Conservation (phyloP, 768 basidiomycete species). For the Gloeophyllum trabeum region DNA sequence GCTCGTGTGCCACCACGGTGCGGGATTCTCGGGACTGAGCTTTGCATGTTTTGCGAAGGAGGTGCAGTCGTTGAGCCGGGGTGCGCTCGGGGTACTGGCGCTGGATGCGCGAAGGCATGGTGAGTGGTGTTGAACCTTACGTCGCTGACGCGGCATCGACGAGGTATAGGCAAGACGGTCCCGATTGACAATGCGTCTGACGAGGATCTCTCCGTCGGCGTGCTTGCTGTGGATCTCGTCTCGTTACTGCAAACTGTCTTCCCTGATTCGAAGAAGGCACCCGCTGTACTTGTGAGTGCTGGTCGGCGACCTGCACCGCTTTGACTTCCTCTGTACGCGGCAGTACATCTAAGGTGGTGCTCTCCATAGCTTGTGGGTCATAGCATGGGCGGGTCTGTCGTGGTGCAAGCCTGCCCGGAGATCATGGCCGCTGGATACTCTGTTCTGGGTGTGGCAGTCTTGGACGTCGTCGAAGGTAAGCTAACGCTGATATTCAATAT, state of each 20-base stretch:
- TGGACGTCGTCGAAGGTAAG: conserved; percentile 88
- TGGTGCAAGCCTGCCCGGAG: conserved; percentile 55
- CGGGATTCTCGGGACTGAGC: conserved; percentile 81
- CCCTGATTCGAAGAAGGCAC: conserved; percentile 47
- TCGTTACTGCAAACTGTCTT: conserved; percentile 60
- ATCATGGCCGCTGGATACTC: conserved; percentile 61
- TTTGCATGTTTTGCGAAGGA: conserved; percentile 90
- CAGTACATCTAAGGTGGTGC: too few relatives aligned
- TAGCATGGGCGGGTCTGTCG: conserved; percentile 93
- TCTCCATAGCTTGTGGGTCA: conserved; percentile 74
- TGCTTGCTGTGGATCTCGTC: conserved; percentile 66
- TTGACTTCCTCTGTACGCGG: too few relatives aligned
- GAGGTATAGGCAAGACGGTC: conserved; percentile 50
- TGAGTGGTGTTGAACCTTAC: too few relatives aligned
- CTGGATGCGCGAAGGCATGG: conserved; percentile 86
- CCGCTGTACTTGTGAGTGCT: conserved; percentile 62
- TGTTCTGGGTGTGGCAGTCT: conserved; percentile 66
- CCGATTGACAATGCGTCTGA: conserved; percentile 25
- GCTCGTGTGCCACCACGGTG: conserved; percentile 91
- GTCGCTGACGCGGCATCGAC: not conserved
- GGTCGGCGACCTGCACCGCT: not conserved
- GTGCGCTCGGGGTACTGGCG: conserved; percentile 72
- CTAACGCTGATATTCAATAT: not conserved
- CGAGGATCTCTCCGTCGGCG: conserved; percentile 60
- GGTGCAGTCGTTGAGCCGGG: conserved; percentile 43